These are phyloP conservation scores for Jamesozyma lodderae DNA, from an alignment of 805 yeast species.

Conservation along the genomic window DNA sequence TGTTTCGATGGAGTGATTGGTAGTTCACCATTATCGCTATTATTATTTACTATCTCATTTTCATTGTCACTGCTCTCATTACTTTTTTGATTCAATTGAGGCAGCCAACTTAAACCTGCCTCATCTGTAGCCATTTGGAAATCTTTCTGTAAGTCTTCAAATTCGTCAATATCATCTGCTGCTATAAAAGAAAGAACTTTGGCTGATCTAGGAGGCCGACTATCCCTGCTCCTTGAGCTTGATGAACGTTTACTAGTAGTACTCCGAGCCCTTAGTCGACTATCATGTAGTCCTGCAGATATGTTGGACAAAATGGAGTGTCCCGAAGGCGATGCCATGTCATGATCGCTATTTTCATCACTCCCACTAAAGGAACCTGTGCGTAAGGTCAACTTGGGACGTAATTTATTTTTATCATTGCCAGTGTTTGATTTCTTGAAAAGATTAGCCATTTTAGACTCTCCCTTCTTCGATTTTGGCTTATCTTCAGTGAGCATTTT, in stretches of 20 bases:
- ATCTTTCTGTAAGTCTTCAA: slow-evolving; percentile 26
- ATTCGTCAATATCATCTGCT: slow-evolving; percentile 29
- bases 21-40: neutral
- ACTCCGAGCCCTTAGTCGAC: slow-evolving; percentile 3
- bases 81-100: slow-evolving; percentile 11
- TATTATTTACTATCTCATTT: neutral
- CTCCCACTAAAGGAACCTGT: slow-evolving; percentile 1
- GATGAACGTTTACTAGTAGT: slow-evolving; percentile 6
- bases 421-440: slow-evolving; percentile 8
- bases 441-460: slow-evolving; percentile 9
- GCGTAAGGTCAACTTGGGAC: slow-evolving; percentile 11
- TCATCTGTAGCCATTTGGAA: slow-evolving; percentile 21
- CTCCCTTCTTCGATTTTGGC: slow-evolving; percentile 1
- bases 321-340: slow-evolving; percentile 1
- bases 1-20: neutral
- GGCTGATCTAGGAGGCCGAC: slow-evolving; percentile 19
- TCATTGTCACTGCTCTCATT: slow-evolving; percentile 4
- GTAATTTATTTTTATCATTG: slow-evolving; percentile 1
- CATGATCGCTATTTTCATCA: slow-evolving; percentile 1
- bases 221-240: slow-evolving; percentile 6
- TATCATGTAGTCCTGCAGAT: slow-evolving; percentile 1
- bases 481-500: neutral
- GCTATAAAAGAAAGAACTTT: slow-evolving; percentile 24
- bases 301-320: slow-evolving; percentile 3
- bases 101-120: slow-evolving; percentile 26